Evolutionary conservation across 208 protist species (phyloP).

Genomic region (Leishmania aethiopica): DNA sequence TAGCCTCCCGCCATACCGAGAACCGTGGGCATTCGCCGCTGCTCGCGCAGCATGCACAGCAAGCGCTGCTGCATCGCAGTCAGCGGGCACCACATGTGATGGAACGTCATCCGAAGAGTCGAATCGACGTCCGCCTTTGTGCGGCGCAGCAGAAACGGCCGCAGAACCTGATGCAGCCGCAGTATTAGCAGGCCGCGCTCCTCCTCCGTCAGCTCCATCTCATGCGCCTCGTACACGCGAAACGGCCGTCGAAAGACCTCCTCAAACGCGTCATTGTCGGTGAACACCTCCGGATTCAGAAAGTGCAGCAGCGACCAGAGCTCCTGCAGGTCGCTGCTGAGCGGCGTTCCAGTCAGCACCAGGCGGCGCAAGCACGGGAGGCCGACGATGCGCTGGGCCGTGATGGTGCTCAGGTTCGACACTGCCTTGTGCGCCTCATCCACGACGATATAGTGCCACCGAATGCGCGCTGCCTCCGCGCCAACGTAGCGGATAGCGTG

Average conservation of each 20-base stretch:
- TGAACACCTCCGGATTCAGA: constrained; percentile 95
- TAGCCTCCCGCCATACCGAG: not conserved
- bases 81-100: constrained; percentile 48
- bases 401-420: constrained; percentile 51
- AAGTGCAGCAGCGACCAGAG: constrained; percentile 99
- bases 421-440: constrained; percentile 87
- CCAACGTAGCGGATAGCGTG: constrained; percentile 34
- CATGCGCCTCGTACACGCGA: constrained; percentile 41
- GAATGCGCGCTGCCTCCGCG: constrained; percentile 28
- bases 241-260: constrained; percentile 83
- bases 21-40: constrained; percentile 32
- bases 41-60: constrained; percentile 64
- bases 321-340: constrained; percentile 99
- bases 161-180: constrained; percentile 92
- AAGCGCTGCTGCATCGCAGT: constrained; percentile 55
- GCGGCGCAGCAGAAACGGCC: constrained; percentile 96
- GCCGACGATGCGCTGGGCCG: constrained; percentile 38
- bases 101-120: constrained; percentile 90
- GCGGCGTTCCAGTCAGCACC: constrained; percentile 96
- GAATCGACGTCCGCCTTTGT: constrained; percentile 95
- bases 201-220: constrained; percentile 60
- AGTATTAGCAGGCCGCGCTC: constrained; percentile 67
- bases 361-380: constrained; percentile 62
- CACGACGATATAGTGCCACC: constrained; percentile 71
- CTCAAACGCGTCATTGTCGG: constrained; percentile 93